These are phyloP conservation scores for Hyaloscypha finlandica DNA, from an alignment of 495 filamentous ascomycete species.

Conservation along the genomic window DNA sequence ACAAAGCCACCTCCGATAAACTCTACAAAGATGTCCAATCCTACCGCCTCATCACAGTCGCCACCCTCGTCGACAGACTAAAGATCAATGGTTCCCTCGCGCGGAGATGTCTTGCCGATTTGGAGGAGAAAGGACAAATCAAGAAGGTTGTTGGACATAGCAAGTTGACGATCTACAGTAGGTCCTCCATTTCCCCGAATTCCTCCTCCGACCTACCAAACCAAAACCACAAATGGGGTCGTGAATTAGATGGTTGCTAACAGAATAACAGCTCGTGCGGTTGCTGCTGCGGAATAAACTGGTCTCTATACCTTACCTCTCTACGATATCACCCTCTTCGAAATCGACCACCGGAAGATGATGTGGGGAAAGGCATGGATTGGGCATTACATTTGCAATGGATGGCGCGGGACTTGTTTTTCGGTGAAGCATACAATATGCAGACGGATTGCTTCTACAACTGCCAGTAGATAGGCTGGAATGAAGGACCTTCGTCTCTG, in stretches of 20 bases:
- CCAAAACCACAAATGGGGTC: neutral
- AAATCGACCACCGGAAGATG: slow-evolving; percentile 25
- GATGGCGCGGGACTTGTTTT: slow-evolving; percentile 30
- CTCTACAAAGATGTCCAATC: slow-evolving; percentile 99
- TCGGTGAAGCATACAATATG: slow-evolving; percentile 36
- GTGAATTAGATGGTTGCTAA: slow-evolving; percentile 37
- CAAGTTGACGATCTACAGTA: slow-evolving; percentile 99
- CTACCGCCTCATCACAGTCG: slow-evolving; percentile 98
- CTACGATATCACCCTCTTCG: slow-evolving; percentile 34
- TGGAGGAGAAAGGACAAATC: slow-evolving; percentile 97
- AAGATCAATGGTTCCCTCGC: slow-evolving; percentile 99
- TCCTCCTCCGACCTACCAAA: neutral
- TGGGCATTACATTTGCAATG: slow-evolving; percentile 37
- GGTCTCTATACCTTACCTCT: slow-evolving; percentile 16
- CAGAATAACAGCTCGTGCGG: slow-evolving; percentile 55
- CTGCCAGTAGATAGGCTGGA: slow-evolving; percentile 7
- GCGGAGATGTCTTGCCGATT: slow-evolving; percentile 82
- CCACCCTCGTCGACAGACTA: slow-evolving; percentile 96
- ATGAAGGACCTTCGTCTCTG: slow-evolving; percentile 1
- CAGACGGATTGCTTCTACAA: slow-evolving; percentile 32
- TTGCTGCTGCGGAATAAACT: slow-evolving; percentile 58
- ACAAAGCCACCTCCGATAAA: slow-evolving; percentile 80
- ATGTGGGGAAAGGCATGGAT: slow-evolving; percentile 30
- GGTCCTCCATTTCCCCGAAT: slow-evolving; percentile 37
- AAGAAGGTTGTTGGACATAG: slow-evolving; percentile 97